Base-by-base conservation (phyloP, 768 basidiomycete genomes). In the Harrya chromipes region DNA sequence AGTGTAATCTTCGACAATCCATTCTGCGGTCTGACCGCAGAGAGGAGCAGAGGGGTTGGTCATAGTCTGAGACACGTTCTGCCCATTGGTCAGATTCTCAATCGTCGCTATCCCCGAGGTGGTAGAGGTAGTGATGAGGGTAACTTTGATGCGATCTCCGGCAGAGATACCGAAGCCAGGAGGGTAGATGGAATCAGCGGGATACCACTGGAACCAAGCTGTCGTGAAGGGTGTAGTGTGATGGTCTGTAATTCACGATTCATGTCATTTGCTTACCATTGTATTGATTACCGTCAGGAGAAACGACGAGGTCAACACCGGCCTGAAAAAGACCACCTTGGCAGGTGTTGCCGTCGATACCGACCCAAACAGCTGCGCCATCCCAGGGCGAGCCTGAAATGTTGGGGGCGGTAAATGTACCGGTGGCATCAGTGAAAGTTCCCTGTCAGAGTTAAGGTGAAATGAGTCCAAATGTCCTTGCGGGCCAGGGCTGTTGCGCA, bases 311-410 rank as follows among this genome's bases (percentile, higher is more conserved):
- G 24, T 40, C 46, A 10, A 53, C 6, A 36, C 52, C 52, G 4
- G 52, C 40, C 46, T 47, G 43, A 21, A 53, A 43, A 35, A 45
- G 37, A 13, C 27, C 40, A 31, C 26, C 1, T 7, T 9, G 4
- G 20, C 52, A 16, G n/a, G n/a, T n/a, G n/a, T n/a, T n/a, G n/a
- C 52, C 43, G 16, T 53, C 52, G n/a, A 53, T 48, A 6, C 52
- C 52, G 35, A 53, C 52, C 52, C 52, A 53, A 12, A 10, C 38
- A 20, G 47, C 13, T 16, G 47, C 52, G 21, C 27, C 9, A 36
- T 4, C 3, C n/a, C 29, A 16, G 7, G 6, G 3, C 6, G 19
- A 12, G 20, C 46, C 47, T 1, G 46, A 31, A 13, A 33, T 19
- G 11, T 38, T 44, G 19, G 52, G 46, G 39, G 40, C 52, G 11